These are phyloP conservation scores for Vigna hirtella DNA, from an alignment of 306 rosid species.

Conservation along the genomic window DNA sequence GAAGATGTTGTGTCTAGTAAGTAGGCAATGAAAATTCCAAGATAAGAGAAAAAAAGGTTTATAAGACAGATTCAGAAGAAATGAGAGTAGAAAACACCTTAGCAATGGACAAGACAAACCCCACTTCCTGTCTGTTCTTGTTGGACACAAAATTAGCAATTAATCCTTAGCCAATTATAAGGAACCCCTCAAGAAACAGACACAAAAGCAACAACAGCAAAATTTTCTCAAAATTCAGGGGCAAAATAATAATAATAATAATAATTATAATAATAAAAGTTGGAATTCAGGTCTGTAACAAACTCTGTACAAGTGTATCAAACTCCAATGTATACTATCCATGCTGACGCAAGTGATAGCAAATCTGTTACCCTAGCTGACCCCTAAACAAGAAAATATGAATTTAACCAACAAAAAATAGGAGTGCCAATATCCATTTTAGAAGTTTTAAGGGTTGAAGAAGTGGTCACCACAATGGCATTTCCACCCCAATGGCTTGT, in stretches of 20 bases:
- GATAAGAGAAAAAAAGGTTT: constrained; percentile 39
- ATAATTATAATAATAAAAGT: constrained; percentile 23
- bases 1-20: neutral
- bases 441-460: constrained; percentile 71
- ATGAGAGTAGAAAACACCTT: constrained; percentile 2
- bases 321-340: constrained; percentile 55
- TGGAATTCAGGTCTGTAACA: constrained; percentile 49
- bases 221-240: constrained; percentile 35
- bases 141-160: constrained; percentile 33
- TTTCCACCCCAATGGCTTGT: constrained; percentile 99
- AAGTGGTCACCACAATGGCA: constrained; percentile 82
- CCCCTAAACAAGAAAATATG: constrained; percentile 30
- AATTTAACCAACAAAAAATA: constrained; percentile 8
- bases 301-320: constrained; percentile 61
- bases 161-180: neutral
- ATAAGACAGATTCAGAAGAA: constrained; percentile 41
- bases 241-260: neutral
- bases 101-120: constrained; percentile 38
- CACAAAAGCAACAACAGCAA: neutral
- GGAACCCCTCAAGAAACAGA: constrained; percentile 15
- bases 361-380: constrained; percentile 24
- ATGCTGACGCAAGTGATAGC: constrained; percentile 52
- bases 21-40: constrained; percentile 47
- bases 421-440: constrained; percentile 23
- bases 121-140: constrained; percentile 9